Evolutionary conservation across 345 rosid species (phyloP).

Genomic region (Lepidium sativum): DNA sequence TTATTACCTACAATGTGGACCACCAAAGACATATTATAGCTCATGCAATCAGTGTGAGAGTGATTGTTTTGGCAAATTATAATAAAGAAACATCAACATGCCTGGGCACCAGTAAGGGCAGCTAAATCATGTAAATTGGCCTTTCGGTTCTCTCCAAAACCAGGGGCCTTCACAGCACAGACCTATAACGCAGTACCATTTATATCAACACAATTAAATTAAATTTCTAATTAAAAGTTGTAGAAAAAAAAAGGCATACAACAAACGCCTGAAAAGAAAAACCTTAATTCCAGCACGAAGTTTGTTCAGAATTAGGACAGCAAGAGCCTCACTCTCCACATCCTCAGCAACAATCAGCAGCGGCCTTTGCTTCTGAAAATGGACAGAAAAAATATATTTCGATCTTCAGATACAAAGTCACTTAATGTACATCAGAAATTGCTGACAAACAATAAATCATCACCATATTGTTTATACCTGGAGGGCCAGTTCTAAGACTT

Average conservation of each 20-base stretch:
- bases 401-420: background rate
- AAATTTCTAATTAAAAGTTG: background rate
- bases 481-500: constrained; percentile 84
- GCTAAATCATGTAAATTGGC: constrained; percentile 85
- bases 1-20: constrained; percentile 48
- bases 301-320: constrained; percentile 79
- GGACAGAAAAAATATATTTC: background rate
- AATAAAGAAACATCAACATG: constrained; percentile 19
- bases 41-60: background rate
- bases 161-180: constrained; percentile 96
- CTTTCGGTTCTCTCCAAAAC: constrained; percentile 96
- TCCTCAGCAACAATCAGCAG: constrained; percentile 90
- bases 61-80: background rate
- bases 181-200: constrained; percentile 35
- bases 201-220: background rate
- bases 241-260: background rate
- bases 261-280: constrained; percentile 5
- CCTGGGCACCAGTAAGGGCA: constrained; percentile 82
- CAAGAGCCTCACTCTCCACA: constrained; percentile 87
- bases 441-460: background rate
- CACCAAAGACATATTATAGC: background rate
- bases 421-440: too few relatives aligned
- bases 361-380: constrained; percentile 73
- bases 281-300: constrained; percentile 99
- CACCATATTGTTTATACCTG: constrained; percentile 47